Conservation (phyloP, 805 yeast species). For the Schwanniomyces occidentalis region DNA sequence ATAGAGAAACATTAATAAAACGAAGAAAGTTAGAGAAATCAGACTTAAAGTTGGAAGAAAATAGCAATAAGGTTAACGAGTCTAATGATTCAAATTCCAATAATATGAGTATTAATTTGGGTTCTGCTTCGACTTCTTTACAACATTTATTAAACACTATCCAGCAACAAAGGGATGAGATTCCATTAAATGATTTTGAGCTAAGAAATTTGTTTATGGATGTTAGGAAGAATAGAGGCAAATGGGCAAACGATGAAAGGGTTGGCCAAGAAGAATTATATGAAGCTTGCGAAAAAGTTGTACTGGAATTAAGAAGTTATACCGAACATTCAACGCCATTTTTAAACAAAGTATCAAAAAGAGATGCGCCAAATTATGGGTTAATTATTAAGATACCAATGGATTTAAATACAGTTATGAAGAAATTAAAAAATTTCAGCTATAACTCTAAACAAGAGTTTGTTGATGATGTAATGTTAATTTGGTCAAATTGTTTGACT, state of each 20-base stretch:
- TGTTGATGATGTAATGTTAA: conserved; percentile 92
- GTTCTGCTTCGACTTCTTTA: conserved; percentile 45
- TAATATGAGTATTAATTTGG: conserved; percentile 34
- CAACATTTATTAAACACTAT: conserved; percentile 79
- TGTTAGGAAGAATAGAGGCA: conserved; percentile 91
- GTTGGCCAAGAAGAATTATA: conserved; percentile 97
- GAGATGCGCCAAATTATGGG: conserved; percentile 97
- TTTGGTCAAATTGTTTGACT: conserved; percentile 91
- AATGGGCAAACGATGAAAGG: conserved; percentile 95
- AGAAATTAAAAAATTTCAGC: conserved; percentile 78
- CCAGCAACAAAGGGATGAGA: conserved; percentile 74
- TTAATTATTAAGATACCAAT: conserved; percentile 88
- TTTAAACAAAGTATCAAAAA: conserved; percentile 89
- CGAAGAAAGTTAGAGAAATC: conserved; percentile 77
- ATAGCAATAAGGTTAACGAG: conserved; percentile 9
- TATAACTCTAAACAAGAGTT: conserved; percentile 84
- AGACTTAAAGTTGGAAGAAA: conserved; percentile 62
- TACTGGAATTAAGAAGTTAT: conserved; percentile 81
- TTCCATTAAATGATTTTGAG: conserved; percentile 77
- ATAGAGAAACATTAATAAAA: conserved; percentile 70
- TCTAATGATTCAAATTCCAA: conserved; percentile 14
- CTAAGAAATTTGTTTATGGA: conserved; percentile 83
- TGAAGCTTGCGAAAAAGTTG: conserved; percentile 96
- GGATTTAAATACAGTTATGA: conserved; percentile 94
- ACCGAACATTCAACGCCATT: conserved; percentile 98